Evolutionary conservation across 768 basidiomycete species (phyloP).

Genomic region (Mycena vitilis): DNA sequence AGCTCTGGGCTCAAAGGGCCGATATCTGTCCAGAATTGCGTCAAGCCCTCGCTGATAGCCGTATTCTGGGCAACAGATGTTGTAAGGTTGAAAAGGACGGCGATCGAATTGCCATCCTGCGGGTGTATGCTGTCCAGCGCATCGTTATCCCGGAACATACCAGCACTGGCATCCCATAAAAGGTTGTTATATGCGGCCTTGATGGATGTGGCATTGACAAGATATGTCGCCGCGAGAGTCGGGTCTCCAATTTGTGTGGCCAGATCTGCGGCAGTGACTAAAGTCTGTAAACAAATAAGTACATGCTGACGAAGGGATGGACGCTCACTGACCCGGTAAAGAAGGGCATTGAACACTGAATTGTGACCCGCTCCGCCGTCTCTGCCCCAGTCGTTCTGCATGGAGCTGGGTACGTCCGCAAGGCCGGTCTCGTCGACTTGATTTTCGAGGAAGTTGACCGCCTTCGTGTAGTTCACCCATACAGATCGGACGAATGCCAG

Average conservation of each 20-base stretch:
- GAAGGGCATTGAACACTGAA: constrained; percentile 59
- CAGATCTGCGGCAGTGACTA: constrained; percentile 51
- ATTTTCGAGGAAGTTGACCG: constrained; percentile 51
- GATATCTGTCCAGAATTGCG: constrained; percentile 60
- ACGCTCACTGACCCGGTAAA: constrained; percentile 51
- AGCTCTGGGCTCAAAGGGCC: constrained; percentile 62
- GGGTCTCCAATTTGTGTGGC: constrained; percentile 44
- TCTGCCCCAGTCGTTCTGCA: constrained; percentile 62
- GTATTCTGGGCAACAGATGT: constrained; percentile 50
- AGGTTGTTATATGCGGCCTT: constrained; percentile 55
- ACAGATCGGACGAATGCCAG: constrained; percentile 52
- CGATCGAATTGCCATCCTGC: constrained; percentile 63
- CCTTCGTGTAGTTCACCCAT: constrained; percentile 60
- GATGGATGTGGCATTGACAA: constrained; percentile 50
- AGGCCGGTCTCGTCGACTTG: constrained; percentile 54
- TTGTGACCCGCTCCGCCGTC: constrained; percentile 59
- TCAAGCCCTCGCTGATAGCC: constrained; percentile 56
- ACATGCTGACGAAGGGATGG: neutral
- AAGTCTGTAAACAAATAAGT: constrained; percentile 38
- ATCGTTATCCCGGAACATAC: constrained; percentile 62
- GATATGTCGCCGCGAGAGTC: constrained; percentile 41
- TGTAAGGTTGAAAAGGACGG: constrained; percentile 60
- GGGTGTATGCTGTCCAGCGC: constrained; percentile 53
- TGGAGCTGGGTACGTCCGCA: constrained; percentile 53
- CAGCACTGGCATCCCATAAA: constrained; percentile 56